Base-by-base conservation (phyloP, 306 rosid species). In the Citrullus amarus region DNA sequence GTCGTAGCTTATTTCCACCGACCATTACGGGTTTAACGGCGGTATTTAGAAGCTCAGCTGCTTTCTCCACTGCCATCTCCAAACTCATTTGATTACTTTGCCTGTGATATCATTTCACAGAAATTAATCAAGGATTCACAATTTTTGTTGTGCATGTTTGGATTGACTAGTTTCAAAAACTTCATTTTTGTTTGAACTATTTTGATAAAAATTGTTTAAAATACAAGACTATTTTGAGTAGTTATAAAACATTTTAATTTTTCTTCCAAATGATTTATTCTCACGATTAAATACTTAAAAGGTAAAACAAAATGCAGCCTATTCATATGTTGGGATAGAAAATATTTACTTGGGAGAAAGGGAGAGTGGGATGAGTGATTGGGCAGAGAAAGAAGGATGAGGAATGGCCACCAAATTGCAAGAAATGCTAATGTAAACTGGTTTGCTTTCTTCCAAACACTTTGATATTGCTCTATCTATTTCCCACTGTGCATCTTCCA, bases 391-490 rank as follows among this genome's bases (percentile, higher is more conserved):
- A 50, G 97, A 92, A 20, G 97, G 97, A 80, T 94, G 97, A 78
- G 97, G 98, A 81, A 89, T 79, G 1, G 66, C 93, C 9, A 90
- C 75, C 81, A 94, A 79, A 87, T 94, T 90, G 57, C 96, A 90
- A 80, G 95, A 70, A 16, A 94, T 85, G 87, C 97, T 92, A 72
- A 94, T 90, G 57, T 92, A 94, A 44, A 92, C 98, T 69, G 98
- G 98, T 67, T 94, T 94, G 83, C 96, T 92, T 80, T 94, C 94
- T 80, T 92, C 89, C 87, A 94, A 63, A 13, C 92, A 75, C 1
- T 92, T 94, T 3, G 96, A 92, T 75, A 94, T 90, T 17, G 97
- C 97, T 0, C 89, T 92, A 60, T 94, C 98, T 18, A 94, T 94
- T 86, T 69, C 16, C 58, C 92, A 93, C 59, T 94, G 97, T 10